Conservation (phyloP, 805 yeast species). For the Kodamaea sagamina region DNA sequence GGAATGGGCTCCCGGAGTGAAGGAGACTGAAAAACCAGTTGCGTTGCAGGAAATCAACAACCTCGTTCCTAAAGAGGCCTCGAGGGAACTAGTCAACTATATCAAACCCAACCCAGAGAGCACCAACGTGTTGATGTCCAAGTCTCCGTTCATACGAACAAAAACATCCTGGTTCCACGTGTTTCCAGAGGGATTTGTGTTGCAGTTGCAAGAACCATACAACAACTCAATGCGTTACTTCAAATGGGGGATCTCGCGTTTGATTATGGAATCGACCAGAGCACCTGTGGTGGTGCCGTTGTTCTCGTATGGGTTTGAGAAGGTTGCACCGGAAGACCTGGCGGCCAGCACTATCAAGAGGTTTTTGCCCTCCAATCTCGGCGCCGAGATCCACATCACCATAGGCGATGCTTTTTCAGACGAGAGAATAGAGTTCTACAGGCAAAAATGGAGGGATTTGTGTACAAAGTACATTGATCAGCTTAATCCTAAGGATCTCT, state of each 20-base stretch:
- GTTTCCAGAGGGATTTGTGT: slow-evolving; percentile 92
- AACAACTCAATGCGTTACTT: slow-evolving; percentile 89
- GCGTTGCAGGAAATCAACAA: slow-evolving; percentile 43
- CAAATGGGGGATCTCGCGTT: slow-evolving; percentile 91
- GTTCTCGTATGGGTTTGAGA: slow-evolving; percentile 82
- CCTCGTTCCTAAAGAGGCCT: neutral
- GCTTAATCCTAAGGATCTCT: slow-evolving; percentile 55
- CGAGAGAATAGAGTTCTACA: slow-evolving; percentile 54
- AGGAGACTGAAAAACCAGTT: slow-evolving; percentile 31
- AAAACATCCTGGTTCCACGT: slow-evolving; percentile 89
- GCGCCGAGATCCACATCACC: slow-evolving; percentile 65
- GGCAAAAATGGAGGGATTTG: slow-evolving; percentile 69
- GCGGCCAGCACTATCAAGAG: slow-evolving; percentile 55
- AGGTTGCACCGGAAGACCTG: slow-evolving; percentile 75
- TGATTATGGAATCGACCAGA: slow-evolving; percentile 76
- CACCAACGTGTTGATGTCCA: slow-evolving; percentile 28
- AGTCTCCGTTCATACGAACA: slow-evolving; percentile 56
- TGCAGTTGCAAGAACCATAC: slow-evolving; percentile 79
- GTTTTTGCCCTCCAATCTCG: slow-evolving; percentile 61
- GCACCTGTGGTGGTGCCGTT: slow-evolving; percentile 89
- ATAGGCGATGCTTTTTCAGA: slow-evolving; percentile 76
- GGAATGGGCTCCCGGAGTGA: slow-evolving; percentile 39
- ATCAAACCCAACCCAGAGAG: slow-evolving; percentile 33
- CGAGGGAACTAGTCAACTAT: slow-evolving; percentile 20
- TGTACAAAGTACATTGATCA: slow-evolving; percentile 56